Evolutionary conservation across 208 protist genomes (phyloP).

Genomic region (Acanthamoeba culbertsoni): DNA sequence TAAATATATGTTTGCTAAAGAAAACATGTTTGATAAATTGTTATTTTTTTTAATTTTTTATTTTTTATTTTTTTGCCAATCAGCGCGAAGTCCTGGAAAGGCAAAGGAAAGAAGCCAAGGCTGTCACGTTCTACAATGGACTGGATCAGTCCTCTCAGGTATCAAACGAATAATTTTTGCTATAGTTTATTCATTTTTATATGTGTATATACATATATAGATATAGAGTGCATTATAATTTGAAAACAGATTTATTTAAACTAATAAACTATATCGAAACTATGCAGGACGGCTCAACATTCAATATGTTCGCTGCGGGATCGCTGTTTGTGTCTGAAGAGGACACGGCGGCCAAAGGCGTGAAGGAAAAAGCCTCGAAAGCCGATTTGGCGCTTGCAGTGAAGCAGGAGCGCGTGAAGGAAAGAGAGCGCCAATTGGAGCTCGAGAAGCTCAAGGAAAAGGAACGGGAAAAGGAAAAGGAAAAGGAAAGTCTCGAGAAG

Average conservation of each 20-base stretch:
- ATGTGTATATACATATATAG: too few relatives aligned
- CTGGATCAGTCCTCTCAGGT: background rate
- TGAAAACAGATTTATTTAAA: too few relatives aligned
- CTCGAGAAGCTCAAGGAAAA: background rate
- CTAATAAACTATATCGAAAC: too few relatives aligned
- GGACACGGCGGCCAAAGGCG: background rate
- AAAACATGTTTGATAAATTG: background rate
- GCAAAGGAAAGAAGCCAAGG: background rate
- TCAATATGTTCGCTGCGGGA: background rate
- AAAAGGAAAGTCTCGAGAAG: background rate
- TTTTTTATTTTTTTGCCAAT: background rate
- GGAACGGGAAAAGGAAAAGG: background rate
- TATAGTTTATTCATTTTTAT: background rate
- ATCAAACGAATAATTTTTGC: background rate
- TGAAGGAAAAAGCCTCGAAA: too few relatives aligned
- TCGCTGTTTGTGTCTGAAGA: background rate
- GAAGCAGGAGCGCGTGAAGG: background rate
- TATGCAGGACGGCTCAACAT: background rate
- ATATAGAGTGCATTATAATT: too few relatives aligned
- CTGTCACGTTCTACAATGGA: slow-evolving; percentile 9
- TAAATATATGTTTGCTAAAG: background rate
- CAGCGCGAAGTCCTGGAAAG: background rate
- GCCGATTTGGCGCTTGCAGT: too few relatives aligned
- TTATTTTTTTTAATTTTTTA: background rate
- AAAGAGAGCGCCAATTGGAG: background rate